Evolutionary conservation across 2,329 filamentous ascomycete genomes (phyloP).

Genomic region (Leptographium radiaticola): DNA sequence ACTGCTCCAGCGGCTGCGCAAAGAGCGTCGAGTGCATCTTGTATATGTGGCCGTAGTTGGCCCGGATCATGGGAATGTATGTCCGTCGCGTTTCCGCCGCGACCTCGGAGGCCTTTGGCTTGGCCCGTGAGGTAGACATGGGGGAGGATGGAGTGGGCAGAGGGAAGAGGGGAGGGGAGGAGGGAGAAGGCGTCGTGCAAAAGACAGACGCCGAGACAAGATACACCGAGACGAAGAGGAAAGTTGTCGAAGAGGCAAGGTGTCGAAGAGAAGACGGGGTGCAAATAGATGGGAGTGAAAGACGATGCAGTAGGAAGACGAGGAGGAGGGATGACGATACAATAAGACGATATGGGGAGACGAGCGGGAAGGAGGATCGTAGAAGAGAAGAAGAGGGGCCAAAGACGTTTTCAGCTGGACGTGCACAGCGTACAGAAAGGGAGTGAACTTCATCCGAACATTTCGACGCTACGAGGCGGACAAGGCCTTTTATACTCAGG

Average conservation of each 20-base stretch:
- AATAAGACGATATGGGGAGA: not conserved
- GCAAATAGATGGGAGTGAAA: too few relatives aligned
- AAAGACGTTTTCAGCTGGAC: not conserved
- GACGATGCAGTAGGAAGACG: not conserved
- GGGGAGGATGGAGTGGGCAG: not conserved
- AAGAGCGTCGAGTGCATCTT: constrained; percentile 47
- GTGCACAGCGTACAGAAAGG: too few relatives aligned
- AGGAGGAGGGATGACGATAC: not conserved
- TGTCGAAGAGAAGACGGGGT: not conserved
- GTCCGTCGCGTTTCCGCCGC: constrained; percentile 59
- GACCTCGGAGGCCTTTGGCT: constrained; percentile 54
- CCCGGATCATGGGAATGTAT: constrained; percentile 52
- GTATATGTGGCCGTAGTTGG: constrained; percentile 40
- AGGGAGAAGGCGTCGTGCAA: too few relatives aligned
- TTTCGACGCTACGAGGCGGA: not conserved
- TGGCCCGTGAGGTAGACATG: constrained; percentile 33
- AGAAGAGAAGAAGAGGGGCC: not conserved
- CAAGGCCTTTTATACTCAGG: not conserved
- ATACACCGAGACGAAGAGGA: not conserved
- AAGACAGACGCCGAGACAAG: not conserved
- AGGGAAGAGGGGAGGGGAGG: not conserved
- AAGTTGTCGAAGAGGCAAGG: not conserved
- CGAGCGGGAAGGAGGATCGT: not conserved
- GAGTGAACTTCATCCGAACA: too few relatives aligned
- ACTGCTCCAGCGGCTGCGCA: constrained; percentile 33